phyloP scores from a whole-genome alignment of 139 green algal species.

The Chlorella sorokiniana region DNA sequence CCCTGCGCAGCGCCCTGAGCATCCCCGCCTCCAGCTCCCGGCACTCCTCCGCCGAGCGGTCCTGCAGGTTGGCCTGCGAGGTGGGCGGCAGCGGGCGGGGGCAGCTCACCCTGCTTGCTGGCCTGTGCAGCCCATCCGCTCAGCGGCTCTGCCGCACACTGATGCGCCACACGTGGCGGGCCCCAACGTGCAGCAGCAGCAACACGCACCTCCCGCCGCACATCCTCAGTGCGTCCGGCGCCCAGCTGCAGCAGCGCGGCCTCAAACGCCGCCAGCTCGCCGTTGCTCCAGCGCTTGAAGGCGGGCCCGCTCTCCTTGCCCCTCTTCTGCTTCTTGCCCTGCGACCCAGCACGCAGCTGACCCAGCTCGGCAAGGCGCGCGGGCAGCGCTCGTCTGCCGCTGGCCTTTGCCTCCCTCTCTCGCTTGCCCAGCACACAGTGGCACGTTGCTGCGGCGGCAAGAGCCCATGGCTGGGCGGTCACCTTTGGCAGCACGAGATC shows the following conservation, averaged over 20 bases:
- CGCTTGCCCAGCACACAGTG: neutral
- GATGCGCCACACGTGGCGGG: neutral
- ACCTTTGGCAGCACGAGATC: neutral
- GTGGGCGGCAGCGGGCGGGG: neutral
- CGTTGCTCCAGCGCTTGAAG: slow-evolving; percentile 38
- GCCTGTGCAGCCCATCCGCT: neutral
- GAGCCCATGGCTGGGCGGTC: neutral
- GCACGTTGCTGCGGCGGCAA: neutral
- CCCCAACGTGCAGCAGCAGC: neutral
- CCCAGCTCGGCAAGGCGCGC: neutral
- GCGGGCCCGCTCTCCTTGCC: slow-evolving; percentile 4
- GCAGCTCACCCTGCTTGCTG: neutral
- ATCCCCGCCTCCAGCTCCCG: slow-evolving; percentile 19
- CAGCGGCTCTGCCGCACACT: neutral
- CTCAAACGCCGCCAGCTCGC: slow-evolving; percentile 48
- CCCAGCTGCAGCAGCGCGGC: slow-evolving; percentile 57
- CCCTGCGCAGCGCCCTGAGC: slow-evolving; percentile 13
- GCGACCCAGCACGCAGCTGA: neutral
- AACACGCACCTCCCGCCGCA: slow-evolving; percentile 22
- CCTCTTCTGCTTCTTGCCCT: slow-evolving; percentile 12
- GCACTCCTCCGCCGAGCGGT: slow-evolving; percentile 37
- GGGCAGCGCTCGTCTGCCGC: neutral
- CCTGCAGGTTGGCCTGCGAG: slow-evolving; percentile 13
- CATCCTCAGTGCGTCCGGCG: slow-evolving; percentile 29
- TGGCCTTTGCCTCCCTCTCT: neutral